Evolutionary conservation across 2,329 filamentous ascomycete species (phyloP).

Genomic region (Chrysoporthe deuterocubensis): DNA sequence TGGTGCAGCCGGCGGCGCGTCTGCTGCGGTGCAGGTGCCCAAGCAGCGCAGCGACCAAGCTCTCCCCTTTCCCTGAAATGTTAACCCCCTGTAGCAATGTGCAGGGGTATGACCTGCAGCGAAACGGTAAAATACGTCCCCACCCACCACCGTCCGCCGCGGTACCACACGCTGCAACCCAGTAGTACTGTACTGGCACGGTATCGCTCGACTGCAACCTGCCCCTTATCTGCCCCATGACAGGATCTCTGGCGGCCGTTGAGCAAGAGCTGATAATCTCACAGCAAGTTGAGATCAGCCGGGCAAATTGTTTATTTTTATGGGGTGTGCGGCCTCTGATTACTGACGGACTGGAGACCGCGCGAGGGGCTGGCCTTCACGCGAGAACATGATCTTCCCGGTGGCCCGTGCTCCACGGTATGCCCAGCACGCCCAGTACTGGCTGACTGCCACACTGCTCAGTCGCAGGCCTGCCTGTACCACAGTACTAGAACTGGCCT

Average conservation of each 20-base stretch:
- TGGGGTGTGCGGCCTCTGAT: neutral
- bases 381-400: neutral
- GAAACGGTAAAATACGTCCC: conserved; percentile 22
- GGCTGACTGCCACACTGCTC: too few relatives aligned
- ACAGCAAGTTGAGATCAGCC: conserved; percentile 1
- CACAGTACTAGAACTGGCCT: too few relatives aligned
- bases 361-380: neutral
- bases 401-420: conserved; percentile 4
- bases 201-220: conserved; percentile 5
- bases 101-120: conserved; percentile 24
- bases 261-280: neutral
- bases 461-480: too few relatives aligned
- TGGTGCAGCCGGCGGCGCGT: neutral
- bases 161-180: neutral
- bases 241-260: neutral
- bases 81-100: neutral
- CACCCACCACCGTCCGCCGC: conserved; percentile 4
- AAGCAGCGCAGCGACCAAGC: conserved; percentile 22
- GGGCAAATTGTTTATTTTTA: conserved; percentile 2
- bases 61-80: conserved; percentile 22
- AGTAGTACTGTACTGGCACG: too few relatives aligned
- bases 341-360: neutral
- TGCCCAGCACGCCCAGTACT: too few relatives aligned
- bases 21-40: neutral
- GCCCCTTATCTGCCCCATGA: conserved; percentile 14